Percentiles rank a stretch among this genome's conserved stretches.
These are phyloP conservation scores for Dothiorella sarmentorum DNA, from an alignment of 2,329 filamentous ascomycete genomes.

Conservation along the genomic window DNA sequence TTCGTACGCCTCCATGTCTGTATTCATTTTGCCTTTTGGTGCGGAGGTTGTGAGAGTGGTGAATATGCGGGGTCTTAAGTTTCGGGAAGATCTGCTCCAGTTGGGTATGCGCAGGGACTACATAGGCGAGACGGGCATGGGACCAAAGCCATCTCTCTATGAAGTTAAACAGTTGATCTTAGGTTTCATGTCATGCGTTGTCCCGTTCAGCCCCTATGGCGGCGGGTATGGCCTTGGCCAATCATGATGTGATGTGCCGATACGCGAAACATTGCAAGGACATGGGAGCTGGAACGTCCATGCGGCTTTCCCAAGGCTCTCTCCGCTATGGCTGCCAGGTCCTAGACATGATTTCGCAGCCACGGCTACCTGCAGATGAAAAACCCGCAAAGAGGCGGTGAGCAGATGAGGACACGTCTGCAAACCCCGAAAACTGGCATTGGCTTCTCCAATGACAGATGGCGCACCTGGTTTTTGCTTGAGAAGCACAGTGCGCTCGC, in stretches of 20 bases:
- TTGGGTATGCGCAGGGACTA: neutral
- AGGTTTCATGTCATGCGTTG: neutral
- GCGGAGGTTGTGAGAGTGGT: neutral
- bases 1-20: slow-evolving; percentile 5
- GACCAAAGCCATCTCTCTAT: neutral
- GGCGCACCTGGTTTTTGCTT: neutral
- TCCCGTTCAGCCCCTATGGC: neutral
- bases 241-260: neutral
- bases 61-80: neutral
- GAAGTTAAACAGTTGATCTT: neutral
- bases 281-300: neutral
- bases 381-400: slow-evolving; percentile 5
- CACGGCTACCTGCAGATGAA: slow-evolving; percentile 2
- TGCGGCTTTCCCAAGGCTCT: neutral
- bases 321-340: neutral
- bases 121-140: neutral
- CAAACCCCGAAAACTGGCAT: neutral
- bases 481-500: neutral
- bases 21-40: neutral
- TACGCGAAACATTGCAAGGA: neutral
- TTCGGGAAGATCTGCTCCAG: neutral
- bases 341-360: neutral
- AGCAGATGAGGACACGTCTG: neutral
- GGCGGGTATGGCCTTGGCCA: too few species aligned
- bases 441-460: neutral